Evolutionary conservation across 768 basidiomycete species (phyloP), one percentile per base, ranked within the genome.

Genomic region (Exidia glandulosa): DNA sequence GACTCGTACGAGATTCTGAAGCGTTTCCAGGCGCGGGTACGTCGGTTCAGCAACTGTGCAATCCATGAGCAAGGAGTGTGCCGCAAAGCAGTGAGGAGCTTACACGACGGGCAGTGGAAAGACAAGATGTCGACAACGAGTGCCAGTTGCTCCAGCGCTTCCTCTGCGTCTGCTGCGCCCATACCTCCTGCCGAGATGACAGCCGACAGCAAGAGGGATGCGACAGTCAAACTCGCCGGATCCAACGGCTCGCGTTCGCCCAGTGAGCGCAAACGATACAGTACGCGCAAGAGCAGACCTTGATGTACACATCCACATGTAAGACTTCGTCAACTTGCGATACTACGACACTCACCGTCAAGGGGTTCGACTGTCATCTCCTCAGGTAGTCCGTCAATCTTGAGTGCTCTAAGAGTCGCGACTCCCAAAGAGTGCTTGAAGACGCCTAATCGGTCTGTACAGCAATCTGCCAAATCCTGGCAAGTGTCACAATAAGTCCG

Each of bases 221-320:
- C 72, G 64, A 94, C 90, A 0, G 89, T 83, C 71, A 90, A 95
- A 0, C 93, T 94, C 2, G 90, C 83, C 0, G 87, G 79, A 67
- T 95, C 91, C 57, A 97, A 86, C 0, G 92, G 83, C 0, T 81
- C 73, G 63, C 90, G 86, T 62, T 94, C 90, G 0, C 90, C 85
- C 3, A 94, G 75, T 60, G 81, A 87, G 23, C 89, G 84, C 0
- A 98, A 70, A 23, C 90, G 84, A 69, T 95, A 88, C 2, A 99
- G 76, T 1, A 98, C 85, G 30, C 96, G 88, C 52, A 90, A 75
- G 29, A 94, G 78, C 32, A 97, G 75, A 5, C 77, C 94, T 94
- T 60, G 31, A 55, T 13, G 7, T 23, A 31, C 34, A 6, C 31
- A 41, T 32, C 37, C 32, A 32, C 31, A 13, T 25, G 33, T 29